Evolutionary conservation across 805 yeast species (phyloP).

Genomic region (Wickerhamiella australiensis): DNA sequence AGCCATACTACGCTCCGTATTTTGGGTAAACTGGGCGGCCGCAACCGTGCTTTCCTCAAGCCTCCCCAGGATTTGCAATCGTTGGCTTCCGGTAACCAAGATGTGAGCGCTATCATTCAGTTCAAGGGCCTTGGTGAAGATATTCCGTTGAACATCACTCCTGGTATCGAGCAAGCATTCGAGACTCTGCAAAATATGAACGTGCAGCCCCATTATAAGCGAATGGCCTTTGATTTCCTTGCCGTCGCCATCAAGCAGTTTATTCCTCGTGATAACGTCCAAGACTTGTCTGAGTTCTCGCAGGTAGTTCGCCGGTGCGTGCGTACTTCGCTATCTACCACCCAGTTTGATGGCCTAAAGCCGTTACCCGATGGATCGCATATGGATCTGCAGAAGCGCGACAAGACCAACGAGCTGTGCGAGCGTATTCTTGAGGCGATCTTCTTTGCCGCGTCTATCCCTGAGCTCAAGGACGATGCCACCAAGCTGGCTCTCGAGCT

Average conservation of each 20-base stretch:
- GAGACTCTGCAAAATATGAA: constrained; percentile 56
- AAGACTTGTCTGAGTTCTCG: constrained; percentile 28
- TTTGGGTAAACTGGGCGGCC: constrained; percentile 90
- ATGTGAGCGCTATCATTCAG: constrained; percentile 52
- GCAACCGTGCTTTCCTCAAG: constrained; percentile 75
- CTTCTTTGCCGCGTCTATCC: constrained; percentile 64
- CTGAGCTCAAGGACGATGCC: constrained; percentile 62
- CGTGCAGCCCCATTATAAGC: constrained; percentile 48
- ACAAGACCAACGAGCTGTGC: constrained; percentile 46
- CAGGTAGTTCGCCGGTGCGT: constrained; percentile 17
- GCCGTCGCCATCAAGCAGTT: constrained; percentile 54
- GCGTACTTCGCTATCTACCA: constrained; percentile 10
- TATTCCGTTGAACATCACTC: constrained; percentile 65
- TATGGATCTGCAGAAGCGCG: constrained; percentile 22
- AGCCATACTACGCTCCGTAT: constrained; percentile 90
- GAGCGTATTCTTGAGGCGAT: constrained; percentile 54
- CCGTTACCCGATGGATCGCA: constrained; percentile 18
- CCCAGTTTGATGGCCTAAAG: constrained; percentile 14
- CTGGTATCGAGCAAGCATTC: constrained; percentile 72
- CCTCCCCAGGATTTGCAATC: constrained; percentile 57
- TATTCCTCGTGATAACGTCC: constrained; percentile 36
- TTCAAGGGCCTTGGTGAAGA: constrained; percentile 55
- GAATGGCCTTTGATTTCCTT: constrained; percentile 66
- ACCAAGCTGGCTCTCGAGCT: constrained; percentile 46
- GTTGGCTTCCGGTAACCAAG: constrained; percentile 44